Evolutionary conservation across 305 asterid genomes (phyloP), one percentile per base, ranked within the genome.

Genomic region (Fraxinus greggii): DNA sequence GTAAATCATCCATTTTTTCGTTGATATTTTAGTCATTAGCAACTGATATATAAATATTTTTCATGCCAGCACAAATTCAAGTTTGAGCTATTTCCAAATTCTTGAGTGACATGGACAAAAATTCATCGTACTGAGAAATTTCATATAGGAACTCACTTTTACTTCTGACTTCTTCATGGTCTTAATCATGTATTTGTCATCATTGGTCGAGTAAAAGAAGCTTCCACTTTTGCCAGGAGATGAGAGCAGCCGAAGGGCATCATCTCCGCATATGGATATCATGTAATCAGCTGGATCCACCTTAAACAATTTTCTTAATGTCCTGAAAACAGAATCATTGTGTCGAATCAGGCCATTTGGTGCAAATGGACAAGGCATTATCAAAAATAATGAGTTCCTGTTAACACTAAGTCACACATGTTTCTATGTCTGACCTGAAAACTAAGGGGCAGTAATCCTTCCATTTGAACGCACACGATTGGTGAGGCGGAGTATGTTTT

Each of bases 151-250:
- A 89, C 98, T 90, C 87, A 95, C 99, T 90, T 95, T 95, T 76
- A 93, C 98, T 92, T 95, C 99, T 2, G 99, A 81, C 76, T 94
- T 95, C 87, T 91, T 95, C 92, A 95, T 89, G 40, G 99, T 95
- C 89, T 95, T 95, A 72, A 95, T 95, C 98, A 95, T 92, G 93
- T 94, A 95, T 86, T 87, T 94, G 83, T 95, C 98, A 76, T 95
- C 98, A 48, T 89, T 87, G 75, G 99, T 95, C 87, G 94, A 83
- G 93, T 95, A 95, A 83, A 95, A 95, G 81, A 94, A 93, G 87
- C 99, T 94, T 40, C 99, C 99, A 82, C 99, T 95, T 85, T 95
- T 95, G 35, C 99, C 98, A 10, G 99, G 99, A 19, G 99, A 95
- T 1, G 98, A 95, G 77, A 95, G 99, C 90, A 94, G 97, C 26